These are phyloP conservation scores for Cadophora gregata DNA, from an alignment of 2,329 filamentous ascomycete genomes.

Conservation along the genomic window DNA sequence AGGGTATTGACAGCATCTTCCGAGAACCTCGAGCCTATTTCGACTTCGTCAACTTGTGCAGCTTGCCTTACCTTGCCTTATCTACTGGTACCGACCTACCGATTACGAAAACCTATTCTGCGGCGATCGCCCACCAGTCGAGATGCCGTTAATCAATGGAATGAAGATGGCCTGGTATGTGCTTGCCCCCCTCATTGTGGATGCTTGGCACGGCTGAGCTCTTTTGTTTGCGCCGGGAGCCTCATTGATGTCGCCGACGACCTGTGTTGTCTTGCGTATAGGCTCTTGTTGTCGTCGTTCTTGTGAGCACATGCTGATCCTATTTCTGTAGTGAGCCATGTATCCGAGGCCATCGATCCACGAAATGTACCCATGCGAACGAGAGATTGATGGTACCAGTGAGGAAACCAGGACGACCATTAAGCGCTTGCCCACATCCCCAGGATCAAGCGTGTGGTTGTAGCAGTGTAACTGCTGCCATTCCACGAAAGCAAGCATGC, in stretches of 20 bases:
- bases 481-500: conserved; percentile 64
- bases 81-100: conserved; percentile 29
- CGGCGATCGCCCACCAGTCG: conserved; percentile 22
- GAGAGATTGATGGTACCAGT: conserved; percentile 74
- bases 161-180: conserved; percentile 77
- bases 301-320: conserved; percentile 30
- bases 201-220: conserved; percentile 24
- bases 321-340: conserved; percentile 65
- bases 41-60: conserved; percentile 29
- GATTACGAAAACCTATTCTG: conserved; percentile 21
- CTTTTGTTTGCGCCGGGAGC: conserved; percentile 22
- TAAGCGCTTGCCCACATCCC: conserved; percentile 73
- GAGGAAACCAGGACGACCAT: conserved; percentile 72
- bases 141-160: conserved; percentile 73
- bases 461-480: conserved; percentile 67
- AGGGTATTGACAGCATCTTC: conserved; percentile 27
- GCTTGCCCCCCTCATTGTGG: conserved; percentile 16
- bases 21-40: conserved; percentile 35
- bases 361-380: conserved; percentile 72
- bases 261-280: not conserved
- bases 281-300: conserved; percentile 1
- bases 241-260: conserved; percentile 21
- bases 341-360: conserved; percentile 77
- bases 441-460: conserved; percentile 58
- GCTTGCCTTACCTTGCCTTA: conserved; percentile 9